These are phyloP conservation scores for Austroboletus festivus DNA, from an alignment of 768 basidiomycete species.

Conservation along the genomic window DNA sequence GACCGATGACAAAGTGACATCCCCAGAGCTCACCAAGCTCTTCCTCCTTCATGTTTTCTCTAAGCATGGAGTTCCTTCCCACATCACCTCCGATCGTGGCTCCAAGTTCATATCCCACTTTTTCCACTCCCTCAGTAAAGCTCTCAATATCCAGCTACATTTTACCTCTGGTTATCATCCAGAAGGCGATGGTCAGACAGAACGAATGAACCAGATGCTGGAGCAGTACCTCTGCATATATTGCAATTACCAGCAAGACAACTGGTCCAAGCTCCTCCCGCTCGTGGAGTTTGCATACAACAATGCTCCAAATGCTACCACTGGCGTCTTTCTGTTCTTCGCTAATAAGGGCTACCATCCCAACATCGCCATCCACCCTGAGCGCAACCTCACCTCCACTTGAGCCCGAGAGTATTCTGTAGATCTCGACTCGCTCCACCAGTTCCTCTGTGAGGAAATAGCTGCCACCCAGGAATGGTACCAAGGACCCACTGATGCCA, in stretches of 20 bases:
- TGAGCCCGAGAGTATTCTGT: too few species aligned
- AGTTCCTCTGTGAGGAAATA: background rate
- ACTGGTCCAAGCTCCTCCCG: background rate
- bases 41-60: background rate
- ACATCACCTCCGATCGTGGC: background rate
- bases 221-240: background rate
- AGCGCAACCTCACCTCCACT: background rate
- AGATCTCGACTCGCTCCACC: background rate
- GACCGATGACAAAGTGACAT: too few species aligned
- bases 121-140: slow-evolving; percentile 25
- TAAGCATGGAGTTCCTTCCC: background rate
- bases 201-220: background rate
- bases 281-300: slow-evolving; percentile 30
- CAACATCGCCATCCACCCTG: background rate
- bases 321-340: slow-evolving; percentile 33
- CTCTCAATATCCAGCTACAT: slow-evolving; percentile 24
- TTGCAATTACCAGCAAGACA: background rate
- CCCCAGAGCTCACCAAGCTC: too few species aligned
- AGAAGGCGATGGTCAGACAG: background rate
- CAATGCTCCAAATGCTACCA: slow-evolving; percentile 24
- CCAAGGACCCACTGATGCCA: background rate
- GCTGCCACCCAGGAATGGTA: background rate
- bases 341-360: slow-evolving; percentile 25
- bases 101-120: slow-evolving; percentile 30
- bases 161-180: slow-evolving; percentile 29